Evolutionary conservation across 441 rosid species (phyloP).

Genomic region (Arabidopsis hybrid): DNA sequence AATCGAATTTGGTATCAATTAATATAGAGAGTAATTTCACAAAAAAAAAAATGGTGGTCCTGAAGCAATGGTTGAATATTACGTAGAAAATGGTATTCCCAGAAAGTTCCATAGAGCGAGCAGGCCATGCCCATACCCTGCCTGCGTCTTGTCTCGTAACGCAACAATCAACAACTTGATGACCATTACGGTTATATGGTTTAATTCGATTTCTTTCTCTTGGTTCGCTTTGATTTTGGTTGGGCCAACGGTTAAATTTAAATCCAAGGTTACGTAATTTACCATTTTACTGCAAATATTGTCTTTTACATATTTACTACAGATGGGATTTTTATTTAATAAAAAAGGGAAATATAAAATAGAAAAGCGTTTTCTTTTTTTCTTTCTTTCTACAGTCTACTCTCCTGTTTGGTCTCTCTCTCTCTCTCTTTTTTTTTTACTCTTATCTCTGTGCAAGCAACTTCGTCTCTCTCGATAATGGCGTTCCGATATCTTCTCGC

Average conservation of each 20-base stretch:
- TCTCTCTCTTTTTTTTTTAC: neutral
- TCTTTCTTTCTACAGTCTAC: neutral
- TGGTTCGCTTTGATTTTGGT: conserved; percentile 6
- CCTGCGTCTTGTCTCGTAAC: neutral
- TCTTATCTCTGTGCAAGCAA: conserved; percentile 38
- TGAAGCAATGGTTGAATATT: neutral
- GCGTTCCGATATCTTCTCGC: conserved; percentile 24
- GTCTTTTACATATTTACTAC: neutral
- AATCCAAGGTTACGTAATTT: neutral
- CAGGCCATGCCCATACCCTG: conserved; percentile 17
- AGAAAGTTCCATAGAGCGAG: conserved; percentile 5
- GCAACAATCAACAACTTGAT: conserved; percentile 30
- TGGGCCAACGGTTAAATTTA: neutral
- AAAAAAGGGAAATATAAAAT: neutral
- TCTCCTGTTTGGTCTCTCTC: conserved; percentile 3
- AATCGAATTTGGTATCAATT: neutral
- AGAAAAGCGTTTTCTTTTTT: neutral
- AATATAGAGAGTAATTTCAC: neutral
- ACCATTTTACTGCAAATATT: neutral
- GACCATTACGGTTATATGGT: neutral
- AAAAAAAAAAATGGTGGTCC: conserved; percentile 23
- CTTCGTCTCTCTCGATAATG: conserved; percentile 31
- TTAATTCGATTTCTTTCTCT: neutral
- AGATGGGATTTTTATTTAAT: no score
- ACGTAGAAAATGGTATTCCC: conserved; percentile 6